These are phyloP conservation scores for Collybiopsis confluens DNA, from an alignment of 768 basidiomycete species.

Conservation along the genomic window DNA sequence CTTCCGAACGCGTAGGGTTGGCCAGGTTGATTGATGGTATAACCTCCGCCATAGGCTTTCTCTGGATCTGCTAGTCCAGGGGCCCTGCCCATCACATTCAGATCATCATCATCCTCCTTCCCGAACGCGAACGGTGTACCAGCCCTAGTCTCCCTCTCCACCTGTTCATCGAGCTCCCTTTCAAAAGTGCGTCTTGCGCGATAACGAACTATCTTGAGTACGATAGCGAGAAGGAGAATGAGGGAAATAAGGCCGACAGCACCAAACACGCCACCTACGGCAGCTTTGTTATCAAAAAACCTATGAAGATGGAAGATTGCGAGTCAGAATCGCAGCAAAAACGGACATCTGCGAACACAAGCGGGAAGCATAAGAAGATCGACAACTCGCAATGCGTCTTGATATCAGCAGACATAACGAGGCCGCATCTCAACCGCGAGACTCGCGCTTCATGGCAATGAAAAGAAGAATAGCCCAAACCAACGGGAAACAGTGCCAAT, in stretches of 20 bases:
- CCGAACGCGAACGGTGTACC: slow-evolving; percentile 5
- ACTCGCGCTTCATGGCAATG: too few species aligned
- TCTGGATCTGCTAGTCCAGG: neutral
- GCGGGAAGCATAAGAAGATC: too few species aligned
- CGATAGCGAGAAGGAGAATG: neutral
- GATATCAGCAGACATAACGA: too few species aligned
- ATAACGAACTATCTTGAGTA: slow-evolving; percentile 2
- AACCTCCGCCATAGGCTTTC: neutral
- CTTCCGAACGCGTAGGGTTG: neutral
- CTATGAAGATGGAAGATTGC: neutral
- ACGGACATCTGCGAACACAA: neutral
- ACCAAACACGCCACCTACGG: neutral
- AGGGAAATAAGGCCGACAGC: neutral
- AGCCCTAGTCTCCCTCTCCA: neutral
- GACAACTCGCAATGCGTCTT: too few species aligned
- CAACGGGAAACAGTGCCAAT: neutral
- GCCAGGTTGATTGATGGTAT: neutral
- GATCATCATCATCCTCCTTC: neutral
- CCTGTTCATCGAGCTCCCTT: slow-evolving; percentile 4
- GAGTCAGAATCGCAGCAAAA: neutral
- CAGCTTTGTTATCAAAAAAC: slow-evolving; percentile 4
- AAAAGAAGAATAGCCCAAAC: too few species aligned
- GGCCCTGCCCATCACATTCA: neutral
- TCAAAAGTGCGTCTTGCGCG: neutral
- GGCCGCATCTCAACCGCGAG: too few species aligned